Evolutionary conservation across 2,329 filamentous ascomycete genomes (phyloP), one percentile per base, ranked within the genome.

Genomic region (Cordyceps cicadae): DNA sequence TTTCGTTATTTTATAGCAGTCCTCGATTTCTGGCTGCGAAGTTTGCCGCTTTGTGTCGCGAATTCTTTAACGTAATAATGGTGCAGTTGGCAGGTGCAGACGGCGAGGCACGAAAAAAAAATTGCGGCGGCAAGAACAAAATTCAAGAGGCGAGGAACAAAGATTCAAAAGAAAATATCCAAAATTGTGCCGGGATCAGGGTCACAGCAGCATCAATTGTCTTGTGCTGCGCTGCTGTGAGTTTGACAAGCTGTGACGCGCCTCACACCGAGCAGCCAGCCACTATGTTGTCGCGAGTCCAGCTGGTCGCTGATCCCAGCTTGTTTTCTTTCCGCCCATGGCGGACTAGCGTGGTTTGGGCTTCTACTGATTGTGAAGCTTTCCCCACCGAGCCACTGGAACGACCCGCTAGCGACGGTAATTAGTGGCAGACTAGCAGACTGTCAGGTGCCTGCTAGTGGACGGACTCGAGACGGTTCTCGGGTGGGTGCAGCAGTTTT

Each of bases 191-290:
- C 8, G 9, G 24, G 52, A 14, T 11, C 11, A 46, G 32, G 15
- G 37, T 39, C 24, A 17, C 37, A 45, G 34, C n/a, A 3, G 48
- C 19, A 17, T 45, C 48, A 59, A 53, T 50, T 24, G 39, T n/a
- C 39, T 26, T 37, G 32, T 51, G 21, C 24, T 21, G 26, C 24
- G 54, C 46, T 58, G 37, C 46, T 24, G 32, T 48, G n/a, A 37
- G 56, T 45, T 59, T 34, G 39, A 53, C 50, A 53, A 37, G 34
- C 50, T 48, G 56, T 39, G 57, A 59, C 57, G 57, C 57, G 57
- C 57, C 50, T 54, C 57, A 59, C 49, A 48, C 34, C 9, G 34
- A 37, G 34, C 34, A 37, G 12, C 34, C 34, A 37, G 2, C 34
- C 34, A 37, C 34, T 24, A 24, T 24, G 24, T 24, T 24, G 57